Base-by-base conservation (phyloP, 2,329 filamentous ascomycete species). In the Aspergillus calidoustus region DNA sequence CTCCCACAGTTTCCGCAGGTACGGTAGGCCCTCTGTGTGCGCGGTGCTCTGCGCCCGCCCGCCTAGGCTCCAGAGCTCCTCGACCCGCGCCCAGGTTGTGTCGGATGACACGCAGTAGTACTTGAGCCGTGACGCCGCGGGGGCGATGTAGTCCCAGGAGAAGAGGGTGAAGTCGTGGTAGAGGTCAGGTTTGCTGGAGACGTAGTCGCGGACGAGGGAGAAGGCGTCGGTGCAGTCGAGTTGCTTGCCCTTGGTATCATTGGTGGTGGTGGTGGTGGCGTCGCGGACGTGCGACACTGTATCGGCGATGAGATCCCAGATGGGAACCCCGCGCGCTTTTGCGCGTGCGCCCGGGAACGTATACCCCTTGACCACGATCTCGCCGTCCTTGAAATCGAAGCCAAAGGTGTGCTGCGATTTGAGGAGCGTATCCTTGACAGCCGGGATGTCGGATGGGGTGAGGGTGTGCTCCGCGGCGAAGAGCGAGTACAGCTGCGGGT, bases 341-440 rank as follows among this genome's bases (percentile, higher is more conserved):
- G 34, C 34, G 4, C 34, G 11, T 15, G 34, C 34, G 1, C 34
- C 34, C 2, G 64, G 64, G 34, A 69, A 68, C 6, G 57, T 62
- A 43, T 69, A 68, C 0, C 63, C 67, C 46, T 69, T 68, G 23
- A 69, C 62, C 3, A 56, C 54, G 4, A 68, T 58, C 1, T 9
- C 9, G 1, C 50, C 46, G 0, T 25, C 22, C 44, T 61, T 61
- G 5, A 69, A 53, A 19, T 68, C 66, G 43, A 68, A 66, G 13
- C 66, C 66, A 31, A 68, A 68, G 5, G 64, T 64, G 1, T 43
- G 47, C 44, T 66, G 64, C n/a, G 63, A 66, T 13, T 31, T 38
- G 6, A 46, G 19, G 17, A 47, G 30, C 19, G 48, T n/a, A 19
- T 17, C 19, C 13, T 7, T 22, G 1, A 13, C 11, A 9, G 11